phyloP scores from a whole-genome alignment of 2,329 filamentous ascomycete species.

The Pseudopyricularia javanii region DNA sequence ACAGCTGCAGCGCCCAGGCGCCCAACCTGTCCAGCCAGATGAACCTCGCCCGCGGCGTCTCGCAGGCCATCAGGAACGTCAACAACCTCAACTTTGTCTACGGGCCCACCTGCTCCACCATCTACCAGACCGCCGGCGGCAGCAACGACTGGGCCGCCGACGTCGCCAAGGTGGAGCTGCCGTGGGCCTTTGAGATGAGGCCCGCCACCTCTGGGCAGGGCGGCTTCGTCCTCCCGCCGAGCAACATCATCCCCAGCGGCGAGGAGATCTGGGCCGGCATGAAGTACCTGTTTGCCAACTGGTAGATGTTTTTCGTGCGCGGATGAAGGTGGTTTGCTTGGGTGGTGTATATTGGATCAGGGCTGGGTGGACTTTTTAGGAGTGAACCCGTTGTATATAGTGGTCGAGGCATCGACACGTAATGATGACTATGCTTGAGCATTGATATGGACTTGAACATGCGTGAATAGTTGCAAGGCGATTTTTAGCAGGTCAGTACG shows the following conservation, averaged over 20 bases:
- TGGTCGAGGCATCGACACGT: no score
- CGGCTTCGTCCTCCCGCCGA: slow-evolving; percentile 29
- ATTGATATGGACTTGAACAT: no score
- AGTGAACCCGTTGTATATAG: no score
- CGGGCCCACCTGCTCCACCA: slow-evolving; percentile 45
- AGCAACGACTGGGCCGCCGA: slow-evolving; percentile 33
- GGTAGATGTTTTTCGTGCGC: neutral
- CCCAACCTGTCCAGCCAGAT: slow-evolving; percentile 34
- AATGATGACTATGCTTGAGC: no score
- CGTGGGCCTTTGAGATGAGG: slow-evolving; percentile 26
- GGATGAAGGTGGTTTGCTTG: neutral
- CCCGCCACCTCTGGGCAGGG: slow-evolving; percentile 16
- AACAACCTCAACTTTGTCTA: slow-evolving; percentile 26
- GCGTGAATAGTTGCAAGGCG: no score
- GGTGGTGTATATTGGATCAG: neutral
- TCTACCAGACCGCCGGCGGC: slow-evolving; percentile 41
- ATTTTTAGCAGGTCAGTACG: no score
- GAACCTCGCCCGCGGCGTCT: slow-evolving; percentile 31
- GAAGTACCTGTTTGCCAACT: slow-evolving; percentile 40
- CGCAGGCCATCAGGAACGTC: slow-evolving; percentile 34
- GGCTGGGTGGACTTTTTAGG: no score
- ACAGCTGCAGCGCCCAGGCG: slow-evolving; percentile 35
- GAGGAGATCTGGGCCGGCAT: slow-evolving; percentile 35
- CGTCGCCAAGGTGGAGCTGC: slow-evolving; percentile 25
- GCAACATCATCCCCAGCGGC: slow-evolving; percentile 28